Conservation (phyloP, 768 basidiomycete species). For the Mycena polygramma region DNA sequence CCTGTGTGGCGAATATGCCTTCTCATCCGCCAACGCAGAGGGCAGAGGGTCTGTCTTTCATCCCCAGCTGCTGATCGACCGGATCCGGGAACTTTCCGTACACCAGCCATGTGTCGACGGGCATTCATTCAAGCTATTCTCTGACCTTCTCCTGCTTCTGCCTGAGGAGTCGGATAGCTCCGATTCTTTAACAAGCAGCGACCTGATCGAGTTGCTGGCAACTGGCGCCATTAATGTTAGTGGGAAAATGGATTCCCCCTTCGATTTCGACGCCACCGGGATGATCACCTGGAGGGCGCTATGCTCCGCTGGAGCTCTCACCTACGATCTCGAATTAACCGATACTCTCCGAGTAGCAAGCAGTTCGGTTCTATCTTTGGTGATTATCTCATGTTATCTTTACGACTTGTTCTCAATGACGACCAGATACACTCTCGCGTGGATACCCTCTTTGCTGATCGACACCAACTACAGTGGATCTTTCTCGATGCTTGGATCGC, state of each 20-base stretch:
- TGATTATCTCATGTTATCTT: not conserved
- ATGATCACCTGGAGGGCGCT: slow-evolving; percentile 22
- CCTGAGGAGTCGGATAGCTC: slow-evolving; percentile 3
- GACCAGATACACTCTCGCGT: slow-evolving; percentile 21
- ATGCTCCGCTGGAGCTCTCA: slow-evolving; percentile 20
- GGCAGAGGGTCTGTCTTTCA: slow-evolving; percentile 3
- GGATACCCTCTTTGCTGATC: slow-evolving; percentile 2
- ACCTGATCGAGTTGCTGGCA: slow-evolving; percentile 28
- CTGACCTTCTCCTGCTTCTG: slow-evolving; percentile 4
- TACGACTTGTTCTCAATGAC: too few species aligned
- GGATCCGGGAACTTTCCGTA: not conserved
- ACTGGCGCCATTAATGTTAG: not conserved
- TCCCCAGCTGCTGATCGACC: slow-evolving; percentile 9
- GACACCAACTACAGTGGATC: not conserved
- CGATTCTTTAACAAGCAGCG: not conserved
- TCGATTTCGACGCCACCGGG: not conserved
- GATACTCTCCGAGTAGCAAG: slow-evolving; percentile 11
- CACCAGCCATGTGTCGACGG: too few species aligned
- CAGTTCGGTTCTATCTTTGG: slow-evolving; percentile 4
- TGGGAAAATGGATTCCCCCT: not conserved
- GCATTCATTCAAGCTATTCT: slow-evolving; percentile 7
- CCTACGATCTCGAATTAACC: not conserved
- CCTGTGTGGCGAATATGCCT: slow-evolving; percentile 16
- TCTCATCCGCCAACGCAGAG: not conserved
- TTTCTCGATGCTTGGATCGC: slow-evolving; percentile 1